Evolutionary conservation across 108 stramenopile species (phyloP).

Genomic region (Nitzschia putrida): DNA sequence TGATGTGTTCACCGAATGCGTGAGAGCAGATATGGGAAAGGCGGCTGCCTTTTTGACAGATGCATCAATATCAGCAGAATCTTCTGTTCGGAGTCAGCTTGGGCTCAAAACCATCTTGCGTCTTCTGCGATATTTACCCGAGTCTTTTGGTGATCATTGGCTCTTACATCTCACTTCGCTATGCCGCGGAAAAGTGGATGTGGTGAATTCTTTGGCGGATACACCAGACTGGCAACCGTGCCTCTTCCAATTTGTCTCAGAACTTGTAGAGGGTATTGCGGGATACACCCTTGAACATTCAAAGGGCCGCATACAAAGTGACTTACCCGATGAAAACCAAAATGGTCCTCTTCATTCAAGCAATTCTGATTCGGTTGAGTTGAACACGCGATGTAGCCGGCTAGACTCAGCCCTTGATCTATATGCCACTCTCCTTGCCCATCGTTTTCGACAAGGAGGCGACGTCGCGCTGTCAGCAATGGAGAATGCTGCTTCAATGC

Average conservation of each 20-base stretch:
- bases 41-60: conserved; percentile 3
- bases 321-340: background rate
- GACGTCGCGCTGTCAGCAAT: conserved; percentile 69
- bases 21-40: conserved; percentile 14
- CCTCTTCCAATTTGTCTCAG: conserved; percentile 76
- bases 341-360: background rate
- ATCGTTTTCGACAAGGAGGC: conserved; percentile 68
- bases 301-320: background rate
- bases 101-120: conserved; percentile 63
- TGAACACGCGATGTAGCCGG: background rate
- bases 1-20: conserved; percentile 1
- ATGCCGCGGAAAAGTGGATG: conserved; percentile 8
- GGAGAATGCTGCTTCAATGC: conserved; percentile 76
- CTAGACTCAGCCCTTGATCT: conserved; percentile 77
- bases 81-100: conserved; percentile 42
- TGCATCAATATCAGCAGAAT: background rate
- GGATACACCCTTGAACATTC: background rate
- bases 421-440: conserved; percentile 71
- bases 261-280: conserved; percentile 62
- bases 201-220: conserved; percentile 23
- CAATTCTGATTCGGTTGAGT: background rate
- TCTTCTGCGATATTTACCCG: conserved; percentile 70
- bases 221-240: conserved; percentile 75
- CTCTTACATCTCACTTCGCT: conserved; percentile 59
- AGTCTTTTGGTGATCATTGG: conserved; percentile 62